phyloP scores from a whole-genome alignment of 116 monocot genomes.

The Phalaenopsis hybrid region DNA sequence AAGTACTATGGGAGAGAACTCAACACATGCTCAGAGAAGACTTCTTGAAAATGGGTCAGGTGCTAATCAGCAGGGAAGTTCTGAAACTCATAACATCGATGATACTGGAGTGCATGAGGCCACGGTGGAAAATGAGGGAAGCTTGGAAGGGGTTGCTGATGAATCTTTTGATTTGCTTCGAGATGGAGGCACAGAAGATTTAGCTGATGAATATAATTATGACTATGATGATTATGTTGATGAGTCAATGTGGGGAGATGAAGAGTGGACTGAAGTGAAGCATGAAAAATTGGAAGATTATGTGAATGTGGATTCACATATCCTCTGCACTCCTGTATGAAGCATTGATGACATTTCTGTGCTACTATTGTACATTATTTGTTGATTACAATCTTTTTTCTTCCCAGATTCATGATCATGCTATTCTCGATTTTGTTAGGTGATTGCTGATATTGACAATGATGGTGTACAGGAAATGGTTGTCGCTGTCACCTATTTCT shows the following conservation, averaged over 20 bases:
- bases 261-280: slow-evolving; percentile 67
- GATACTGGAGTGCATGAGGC: slow-evolving; percentile 14
- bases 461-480: slow-evolving; percentile 95
- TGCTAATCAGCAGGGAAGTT: slow-evolving; percentile 18
- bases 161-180: slow-evolving; percentile 90
- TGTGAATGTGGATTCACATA: slow-evolving; percentile 88
- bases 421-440: slow-evolving; percentile 32
- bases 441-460: slow-evolving; percentile 97
- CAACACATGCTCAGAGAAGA: slow-evolving; percentile 52
- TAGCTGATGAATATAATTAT: slow-evolving; percentile 88
- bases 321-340: slow-evolving; percentile 93
- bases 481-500: slow-evolving; percentile 94
- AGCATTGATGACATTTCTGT: slow-evolving; percentile 1
- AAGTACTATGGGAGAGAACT: slow-evolving; percentile 27
- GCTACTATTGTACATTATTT: not conserved
- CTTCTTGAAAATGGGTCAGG: slow-evolving; percentile 53
- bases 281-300: slow-evolving; percentile 85
- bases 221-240: slow-evolving; percentile 99
- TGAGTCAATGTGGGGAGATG: slow-evolving; percentile 93
- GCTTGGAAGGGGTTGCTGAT: slow-evolving; percentile 70
- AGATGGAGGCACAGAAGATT: slow-evolving; percentile 66
- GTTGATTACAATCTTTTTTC: not conserved
- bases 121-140: slow-evolving; percentile 57
- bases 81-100: slow-evolving; percentile 19
- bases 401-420: not conserved